Percentiles rank a stretch among this genome's conserved stretches.
phyloP scores from a whole-genome alignment of 768 basidiomycete species.

The Russula olivacea region DNA sequence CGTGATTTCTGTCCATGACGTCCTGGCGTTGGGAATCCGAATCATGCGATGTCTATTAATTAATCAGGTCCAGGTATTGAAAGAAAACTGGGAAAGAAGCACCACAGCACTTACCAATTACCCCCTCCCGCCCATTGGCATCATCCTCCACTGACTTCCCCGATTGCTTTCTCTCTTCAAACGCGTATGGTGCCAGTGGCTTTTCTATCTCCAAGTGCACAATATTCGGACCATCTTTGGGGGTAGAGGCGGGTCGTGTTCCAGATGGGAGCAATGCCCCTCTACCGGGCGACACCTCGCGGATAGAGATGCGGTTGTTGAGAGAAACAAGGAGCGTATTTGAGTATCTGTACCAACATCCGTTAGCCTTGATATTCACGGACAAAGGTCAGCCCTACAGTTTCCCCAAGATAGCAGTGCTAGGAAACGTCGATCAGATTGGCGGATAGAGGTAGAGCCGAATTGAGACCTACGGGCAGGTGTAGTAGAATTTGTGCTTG shows the following conservation, averaged over 20 bases:
- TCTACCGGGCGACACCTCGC: not conserved
- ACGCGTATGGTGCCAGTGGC: not conserved
- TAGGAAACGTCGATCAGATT: not conserved
- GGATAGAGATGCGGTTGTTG: too few species aligned
- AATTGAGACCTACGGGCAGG: constrained; percentile 7
- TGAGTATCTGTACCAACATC: too few species aligned
- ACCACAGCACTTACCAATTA: not conserved
- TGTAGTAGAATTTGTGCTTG: not conserved
- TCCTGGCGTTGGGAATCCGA: not conserved
- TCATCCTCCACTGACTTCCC: not conserved
- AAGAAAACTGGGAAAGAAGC: not conserved
- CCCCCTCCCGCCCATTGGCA: not conserved
- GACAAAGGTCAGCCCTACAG: not conserved
- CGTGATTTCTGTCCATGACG: not conserved
- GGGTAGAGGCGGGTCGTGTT: not conserved
- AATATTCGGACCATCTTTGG: too few species aligned
- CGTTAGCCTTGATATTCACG: not conserved
- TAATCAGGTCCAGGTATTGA: not conserved
- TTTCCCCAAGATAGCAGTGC: constrained; percentile 10
- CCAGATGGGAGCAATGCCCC: not conserved
- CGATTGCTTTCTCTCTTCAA: not conserved
- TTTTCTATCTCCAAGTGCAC: not conserved
- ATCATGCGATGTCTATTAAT: constrained; percentile 1
- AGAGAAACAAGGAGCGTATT: too few species aligned
- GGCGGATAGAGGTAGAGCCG: not conserved